Evolutionary conservation across 192 early-diverging fungal genomes (phyloP), one percentile per base, ranked within the genome.

Genomic region (Allomyces macrogynus): DNA sequence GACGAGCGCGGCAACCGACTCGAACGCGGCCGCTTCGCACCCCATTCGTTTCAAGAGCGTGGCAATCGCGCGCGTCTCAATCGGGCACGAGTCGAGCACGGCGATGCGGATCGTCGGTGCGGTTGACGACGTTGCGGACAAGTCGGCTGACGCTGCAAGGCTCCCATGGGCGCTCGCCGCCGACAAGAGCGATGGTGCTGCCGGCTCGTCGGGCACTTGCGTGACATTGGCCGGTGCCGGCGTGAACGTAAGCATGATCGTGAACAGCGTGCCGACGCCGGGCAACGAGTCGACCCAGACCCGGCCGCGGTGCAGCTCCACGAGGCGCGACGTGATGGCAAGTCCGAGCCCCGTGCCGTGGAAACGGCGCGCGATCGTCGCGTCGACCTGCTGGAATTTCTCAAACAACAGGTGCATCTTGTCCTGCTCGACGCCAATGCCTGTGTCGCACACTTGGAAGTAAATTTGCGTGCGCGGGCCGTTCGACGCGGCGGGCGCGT

Each of bases 341-440:
- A 94, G 76, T 0, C 90, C 90, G 22, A 94, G 72, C 0, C 92
- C 90, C 12, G 89, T 91, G 27, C 90, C 90, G 57, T 88, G 88
- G 67, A 88, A 94, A 74, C 86, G 82, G 69, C 88, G 84, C 18
- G 86, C 87, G 7, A 87, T 90, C 18, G 83, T 83, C 22, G 86
- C 84, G 63, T 90, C 89, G 1, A 88, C 89, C 70, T 92, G 90
- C 49, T 82, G 75, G 73, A 90, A 93, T 24, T 84, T 85, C 42
- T 88, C 84, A 69, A 92, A 92, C 22, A 90, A 81, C 23, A 87
- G 75, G 42, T 78, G 70, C 60, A 86, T 77, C 66, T 89, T 89
- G 54, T 88, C 88, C 62, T 80, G 80, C 60, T 84, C 76, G 65
- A 92, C 89, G 24, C 90, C 90, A 44, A 92, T 92, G 40, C 90